Base-by-base conservation (phyloP, 2,329 filamentous ascomycete genomes). In the Monilinia vaccinii-corymbosi region DNA sequence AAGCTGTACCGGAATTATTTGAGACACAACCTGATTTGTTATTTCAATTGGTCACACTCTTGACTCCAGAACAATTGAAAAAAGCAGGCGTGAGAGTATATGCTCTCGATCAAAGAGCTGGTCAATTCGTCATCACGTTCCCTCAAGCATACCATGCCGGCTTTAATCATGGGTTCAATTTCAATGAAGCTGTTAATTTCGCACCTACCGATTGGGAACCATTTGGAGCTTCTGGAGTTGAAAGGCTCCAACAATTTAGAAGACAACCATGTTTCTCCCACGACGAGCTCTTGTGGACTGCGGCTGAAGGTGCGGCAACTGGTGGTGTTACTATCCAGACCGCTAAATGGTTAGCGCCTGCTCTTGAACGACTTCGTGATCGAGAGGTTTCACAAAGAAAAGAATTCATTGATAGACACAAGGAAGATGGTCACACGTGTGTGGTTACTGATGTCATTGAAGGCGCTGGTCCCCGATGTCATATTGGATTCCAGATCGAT, bases 121-220 rank as follows among this genome's bases (percentile, higher is more conserved):
- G 94, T 6, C 91, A 99, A 71, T 90, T 99, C 65, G 92, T 99
- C 64, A 86, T 99, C 64, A 99, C 94, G 0, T 99, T 97, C 68
- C 94, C 94, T 0, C 89, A 96, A 72, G 94, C 94, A 0, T 99
- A 97, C 68, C 94, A 99, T 72, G 93, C 94, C 7, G 94, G 94
- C 0, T 99, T 99, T 76, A 99, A 99, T 69, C 94, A 99, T 69
- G 94, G 89, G 0, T 99, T 99, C 78, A 99, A 99, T 71, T 96
- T 97, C 74, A 99, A 99, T 68, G 94, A 99, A 73, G 94, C 94
- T 6, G 94, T 99, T 67, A 99, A 99, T 71, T 99, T 99, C 75
- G 94, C 94, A 0, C 94, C 94, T 0, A 81, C 79, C 32, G 94
- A 99, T 68, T 99, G 94, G 94, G 94, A 99, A 70, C 91, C 91